Evolutionary conservation across 331 rosid genomes (phyloP), one percentile per base, ranked within the genome.

Genomic region (Pyracantha coccinea): DNA sequence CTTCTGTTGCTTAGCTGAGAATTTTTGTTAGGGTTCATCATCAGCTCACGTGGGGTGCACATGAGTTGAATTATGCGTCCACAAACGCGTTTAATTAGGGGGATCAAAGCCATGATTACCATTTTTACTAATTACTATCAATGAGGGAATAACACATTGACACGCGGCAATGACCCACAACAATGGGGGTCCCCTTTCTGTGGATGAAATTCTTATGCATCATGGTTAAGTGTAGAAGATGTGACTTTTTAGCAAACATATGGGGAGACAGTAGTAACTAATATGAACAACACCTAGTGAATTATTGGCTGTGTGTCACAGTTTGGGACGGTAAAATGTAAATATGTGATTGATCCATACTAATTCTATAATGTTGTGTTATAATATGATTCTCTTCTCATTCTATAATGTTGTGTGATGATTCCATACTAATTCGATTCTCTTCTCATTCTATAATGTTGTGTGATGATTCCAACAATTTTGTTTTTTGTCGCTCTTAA

Each of bases 21-120:
- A 35, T 71, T 57, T 29, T 41, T 41, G 47, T 10, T 10, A 41
- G 41, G 54, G 20, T 23, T 31, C 55, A 58, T 70, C 45, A 69
- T 81, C 72, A 70, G 21, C 73, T 80, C 85, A 85, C 90, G 89
- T 85, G 85, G 78, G 69, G 3, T 58, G 86, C 90, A 82, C 90
- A 41, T 82, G 91, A 65, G 69, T 78, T 41, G 58, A 80, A 74
- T 82, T 72, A 66, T 75, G 6, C 68, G 45, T 41, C 28, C 20
- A 19, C 80, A 80, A 66, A 75, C 83, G 90, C 90, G 87, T 82
- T 83, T 71, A 32, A 73, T 79, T 76, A 23, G 65, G 68, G 64
- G 71, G 57, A 4, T 75, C 72, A 5, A 60, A 23, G 57, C 33
- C 29, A 86, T 66, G 52, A 71, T 32, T 31, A 31, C 69, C 25